Evolutionary conservation across 2,329 filamentous ascomycete genomes (phyloP).

Genomic region (Alternaria angustiovoidea): DNA sequence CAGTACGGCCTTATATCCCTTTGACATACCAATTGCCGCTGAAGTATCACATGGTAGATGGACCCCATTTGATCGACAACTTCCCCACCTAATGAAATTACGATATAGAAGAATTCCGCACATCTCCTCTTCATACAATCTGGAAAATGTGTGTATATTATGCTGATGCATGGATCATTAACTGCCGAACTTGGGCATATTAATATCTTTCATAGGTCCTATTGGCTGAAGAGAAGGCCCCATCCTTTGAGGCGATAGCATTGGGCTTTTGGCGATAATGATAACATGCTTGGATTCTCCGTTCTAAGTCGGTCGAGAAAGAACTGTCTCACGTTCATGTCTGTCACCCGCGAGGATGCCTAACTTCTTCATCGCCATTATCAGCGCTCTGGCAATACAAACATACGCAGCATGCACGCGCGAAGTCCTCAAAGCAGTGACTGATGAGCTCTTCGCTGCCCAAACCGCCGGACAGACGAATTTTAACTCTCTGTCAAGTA

Average conservation of each 20-base stretch:
- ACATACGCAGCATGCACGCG: slow-evolving; percentile 32
- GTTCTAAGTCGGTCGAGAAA: neutral
- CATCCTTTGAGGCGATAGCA: neutral
- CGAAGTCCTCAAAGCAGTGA: slow-evolving; percentile 28
- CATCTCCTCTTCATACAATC: slow-evolving; percentile 1
- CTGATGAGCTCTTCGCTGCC: slow-evolving; percentile 27
- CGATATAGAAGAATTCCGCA: neutral
- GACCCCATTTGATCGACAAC: neutral
- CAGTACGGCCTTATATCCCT: neutral
- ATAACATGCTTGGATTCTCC: neutral
- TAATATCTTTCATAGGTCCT: neutral
- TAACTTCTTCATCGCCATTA: neutral
- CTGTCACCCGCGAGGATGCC: slow-evolving; percentile 6
- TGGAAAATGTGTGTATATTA: slow-evolving; percentile 5
- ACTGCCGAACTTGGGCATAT: slow-evolving; percentile 14
- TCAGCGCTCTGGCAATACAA: slow-evolving; percentile 14
- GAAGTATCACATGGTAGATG: neutral
- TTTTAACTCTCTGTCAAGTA: slow-evolving; percentile 27
- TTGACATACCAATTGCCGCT: neutral
- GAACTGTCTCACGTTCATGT: too few species aligned
- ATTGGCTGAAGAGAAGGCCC: neutral
- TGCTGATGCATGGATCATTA: neutral
- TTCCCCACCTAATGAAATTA: neutral
- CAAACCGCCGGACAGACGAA: slow-evolving; percentile 33
- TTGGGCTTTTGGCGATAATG: neutral